phyloP scores from a whole-genome alignment of 495 filamentous ascomycete genomes.

The Neurospora sp. region DNA sequence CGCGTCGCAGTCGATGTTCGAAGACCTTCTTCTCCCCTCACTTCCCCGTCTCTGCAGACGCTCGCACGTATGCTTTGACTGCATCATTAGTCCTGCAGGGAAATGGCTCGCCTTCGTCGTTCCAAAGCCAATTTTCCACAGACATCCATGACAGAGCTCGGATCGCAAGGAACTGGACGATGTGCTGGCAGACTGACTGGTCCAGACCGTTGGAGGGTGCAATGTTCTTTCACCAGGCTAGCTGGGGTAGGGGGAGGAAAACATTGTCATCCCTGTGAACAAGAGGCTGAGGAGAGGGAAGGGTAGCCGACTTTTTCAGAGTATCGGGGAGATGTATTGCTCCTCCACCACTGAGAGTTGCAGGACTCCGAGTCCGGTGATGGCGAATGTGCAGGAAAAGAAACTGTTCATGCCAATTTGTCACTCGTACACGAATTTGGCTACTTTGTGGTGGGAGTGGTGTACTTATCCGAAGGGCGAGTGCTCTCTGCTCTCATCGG shows the following conservation, averaged over 20 bases:
- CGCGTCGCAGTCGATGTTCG: background rate
- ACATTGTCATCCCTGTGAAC: background rate
- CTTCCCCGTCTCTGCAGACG: background rate
- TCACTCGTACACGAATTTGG: background rate
- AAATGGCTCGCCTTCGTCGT: background rate
- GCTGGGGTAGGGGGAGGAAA: background rate
- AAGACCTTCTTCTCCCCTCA: background rate
- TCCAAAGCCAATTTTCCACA: background rate
- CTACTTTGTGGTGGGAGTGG: background rate
- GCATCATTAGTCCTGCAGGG: background rate
- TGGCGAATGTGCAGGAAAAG: background rate
- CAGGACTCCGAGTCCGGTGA: background rate
- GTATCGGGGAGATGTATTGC: background rate
- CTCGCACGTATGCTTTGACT: background rate
- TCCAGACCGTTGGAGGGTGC: background rate
- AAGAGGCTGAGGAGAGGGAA: background rate
- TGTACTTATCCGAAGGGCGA: background rate
- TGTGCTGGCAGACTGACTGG: background rate
- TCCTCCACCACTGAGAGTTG: background rate
- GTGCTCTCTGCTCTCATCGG: background rate
- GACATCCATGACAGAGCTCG: background rate
- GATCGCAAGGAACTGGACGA: background rate
- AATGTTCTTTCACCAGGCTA: background rate
- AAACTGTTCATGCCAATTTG: background rate
- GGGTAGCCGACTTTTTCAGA: background rate